Evolutionary conservation across 331 rosid species (phyloP).

Genomic region (Phaseolus coccineus): DNA sequence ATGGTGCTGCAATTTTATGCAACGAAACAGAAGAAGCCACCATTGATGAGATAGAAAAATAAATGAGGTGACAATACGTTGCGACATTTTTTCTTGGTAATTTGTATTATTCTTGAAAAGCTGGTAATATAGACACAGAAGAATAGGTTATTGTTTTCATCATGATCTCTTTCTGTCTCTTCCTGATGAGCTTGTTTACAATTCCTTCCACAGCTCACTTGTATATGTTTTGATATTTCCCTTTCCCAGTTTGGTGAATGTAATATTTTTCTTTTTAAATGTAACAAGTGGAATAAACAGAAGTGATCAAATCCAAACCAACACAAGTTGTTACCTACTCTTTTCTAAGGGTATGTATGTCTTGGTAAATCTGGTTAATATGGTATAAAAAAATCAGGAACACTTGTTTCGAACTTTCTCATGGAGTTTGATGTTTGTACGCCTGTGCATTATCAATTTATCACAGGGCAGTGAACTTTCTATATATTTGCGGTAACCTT

Average conservation of each 20-base stretch:
- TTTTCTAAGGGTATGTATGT: slow-evolving; percentile 5
- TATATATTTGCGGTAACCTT: slow-evolving; percentile 7
- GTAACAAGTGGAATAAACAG: slow-evolving; percentile 1
- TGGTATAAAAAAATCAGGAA: neutral
- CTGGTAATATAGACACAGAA: slow-evolving; percentile 42
- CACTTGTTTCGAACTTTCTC: neutral
- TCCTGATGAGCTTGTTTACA: slow-evolving; percentile 1
- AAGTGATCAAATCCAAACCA: slow-evolving; percentile 21
- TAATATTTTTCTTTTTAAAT: neutral
- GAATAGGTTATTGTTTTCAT: slow-evolving; percentile 36
- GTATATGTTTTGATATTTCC: slow-evolving; percentile 29
- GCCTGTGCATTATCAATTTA: neutral
- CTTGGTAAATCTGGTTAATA: neutral
- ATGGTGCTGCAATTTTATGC: slow-evolving; percentile 63
- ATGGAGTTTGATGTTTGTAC: slow-evolving; percentile 13
- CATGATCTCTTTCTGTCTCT: neutral
- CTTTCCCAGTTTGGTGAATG: slow-evolving; percentile 41
- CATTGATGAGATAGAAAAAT: slow-evolving; percentile 65
- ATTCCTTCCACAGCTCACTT: slow-evolving; percentile 41
- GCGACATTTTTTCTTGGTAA: slow-evolving; percentile 27
- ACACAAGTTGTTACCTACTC: neutral
- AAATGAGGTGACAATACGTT: slow-evolving; percentile 55
- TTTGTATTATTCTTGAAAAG: slow-evolving; percentile 47
- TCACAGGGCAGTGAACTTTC: neutral
- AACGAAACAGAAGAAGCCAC: slow-evolving; percentile 66